Conservation (phyloP, 2,329 filamentous ascomycete species). For the Coniochaeta sp. region DNA sequence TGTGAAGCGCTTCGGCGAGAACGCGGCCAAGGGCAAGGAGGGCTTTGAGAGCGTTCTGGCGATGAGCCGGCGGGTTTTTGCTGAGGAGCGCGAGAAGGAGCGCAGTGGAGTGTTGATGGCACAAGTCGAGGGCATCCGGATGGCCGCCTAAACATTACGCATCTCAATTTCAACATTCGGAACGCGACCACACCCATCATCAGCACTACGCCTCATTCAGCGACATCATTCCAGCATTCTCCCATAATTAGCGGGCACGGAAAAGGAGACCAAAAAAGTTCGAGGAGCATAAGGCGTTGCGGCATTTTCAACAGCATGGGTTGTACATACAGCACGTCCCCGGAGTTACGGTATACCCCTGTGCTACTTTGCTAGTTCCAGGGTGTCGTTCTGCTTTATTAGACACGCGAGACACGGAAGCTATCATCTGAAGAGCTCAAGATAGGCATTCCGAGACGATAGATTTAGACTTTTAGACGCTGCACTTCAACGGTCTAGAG, state of each 20-base stretch:
- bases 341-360: constrained; percentile 1
- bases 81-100: constrained; percentile 72
- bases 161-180: too few relatives aligned
- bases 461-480: constrained; percentile 2
- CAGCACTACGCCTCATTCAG: background rate
- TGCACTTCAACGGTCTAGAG: background rate
- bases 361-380: background rate
- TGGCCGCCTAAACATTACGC: background rate
- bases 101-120: constrained; percentile 20
- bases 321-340: background rate
- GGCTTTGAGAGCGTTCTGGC: constrained; percentile 92
- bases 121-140: constrained; percentile 7
- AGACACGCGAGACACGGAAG: background rate
- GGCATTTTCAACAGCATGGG: constrained; percentile 1
- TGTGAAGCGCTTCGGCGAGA: constrained; percentile 83
- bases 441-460: background rate
- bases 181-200: background rate
- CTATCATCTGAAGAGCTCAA: constrained; percentile 1
- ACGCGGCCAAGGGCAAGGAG: constrained; percentile 82
- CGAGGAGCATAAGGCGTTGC: background rate
- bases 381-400: background rate
- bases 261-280: background rate
- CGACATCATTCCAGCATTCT: background rate
- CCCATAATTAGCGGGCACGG: background rate
- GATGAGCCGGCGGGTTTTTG: constrained; percentile 87